Conservation (phyloP, 768 basidiomycete species). For the Lactarius pseudohatsudake region DNA sequence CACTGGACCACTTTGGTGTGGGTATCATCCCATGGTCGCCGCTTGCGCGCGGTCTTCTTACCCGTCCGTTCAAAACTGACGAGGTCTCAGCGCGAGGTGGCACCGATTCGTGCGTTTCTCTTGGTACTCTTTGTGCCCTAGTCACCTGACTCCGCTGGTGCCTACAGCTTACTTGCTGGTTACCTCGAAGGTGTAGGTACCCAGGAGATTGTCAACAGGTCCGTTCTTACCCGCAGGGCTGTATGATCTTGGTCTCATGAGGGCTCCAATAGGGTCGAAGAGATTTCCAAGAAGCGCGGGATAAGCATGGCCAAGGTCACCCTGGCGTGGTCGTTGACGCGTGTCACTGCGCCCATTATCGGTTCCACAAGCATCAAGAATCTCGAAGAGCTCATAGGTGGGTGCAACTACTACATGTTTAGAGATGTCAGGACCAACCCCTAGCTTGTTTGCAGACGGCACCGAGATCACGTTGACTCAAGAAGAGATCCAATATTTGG, state of each 20-base stretch:
- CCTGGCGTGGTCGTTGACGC: slow-evolving; percentile 36
- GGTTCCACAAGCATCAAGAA: slow-evolving; percentile 25
- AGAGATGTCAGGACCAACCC: neutral
- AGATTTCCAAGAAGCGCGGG: slow-evolving; percentile 40
- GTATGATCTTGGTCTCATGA: neutral
- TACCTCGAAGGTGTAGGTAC: slow-evolving; percentile 16
- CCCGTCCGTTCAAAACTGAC: slow-evolving; percentile 15
- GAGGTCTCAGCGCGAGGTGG: slow-evolving; percentile 6
- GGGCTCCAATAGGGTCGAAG: slow-evolving; percentile 37
- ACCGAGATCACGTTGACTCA: slow-evolving; percentile 20
- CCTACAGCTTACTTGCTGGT: neutral
- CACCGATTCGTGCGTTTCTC: slow-evolving; percentile 12
- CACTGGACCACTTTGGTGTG: slow-evolving; percentile 28
- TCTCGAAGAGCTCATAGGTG: slow-evolving; percentile 27
- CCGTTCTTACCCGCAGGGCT: neutral
- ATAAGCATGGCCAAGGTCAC: slow-evolving; percentile 46
- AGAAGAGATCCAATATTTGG: slow-evolving; percentile 23
- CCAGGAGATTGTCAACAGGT: slow-evolving; percentile 26
- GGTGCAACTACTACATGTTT: neutral
- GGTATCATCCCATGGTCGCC: slow-evolving; percentile 28
- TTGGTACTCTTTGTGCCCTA: neutral
- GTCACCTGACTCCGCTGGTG: neutral
- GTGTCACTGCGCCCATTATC: slow-evolving; percentile 20
- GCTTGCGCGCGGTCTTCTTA: slow-evolving; percentile 24
- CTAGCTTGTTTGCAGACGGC: slow-evolving; percentile 9